Conservation (phyloP, 1,284 basidiomycete species). For the Hemileia vastatrix region DNA sequence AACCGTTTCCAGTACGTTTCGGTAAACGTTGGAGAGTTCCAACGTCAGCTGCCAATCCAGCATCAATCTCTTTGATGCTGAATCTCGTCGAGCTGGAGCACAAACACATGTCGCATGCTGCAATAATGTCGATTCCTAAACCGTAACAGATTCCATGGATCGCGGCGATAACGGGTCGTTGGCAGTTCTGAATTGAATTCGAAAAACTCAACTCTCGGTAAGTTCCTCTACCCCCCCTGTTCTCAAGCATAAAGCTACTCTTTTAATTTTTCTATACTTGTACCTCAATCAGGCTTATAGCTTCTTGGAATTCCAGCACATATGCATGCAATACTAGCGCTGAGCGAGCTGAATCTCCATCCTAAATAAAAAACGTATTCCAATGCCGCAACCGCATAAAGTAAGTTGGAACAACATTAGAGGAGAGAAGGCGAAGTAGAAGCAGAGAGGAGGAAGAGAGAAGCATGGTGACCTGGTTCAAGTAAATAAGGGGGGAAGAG, state of each 20-base stretch:
- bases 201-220: too few species aligned
- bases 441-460: not conserved
- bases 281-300: slow-evolving; percentile 27
- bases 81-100: slow-evolving; percentile 58
- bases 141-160: slow-evolving; percentile 68
- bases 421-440: not conserved
- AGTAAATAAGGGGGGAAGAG: not conserved
- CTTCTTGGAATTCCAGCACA: slow-evolving; percentile 41
- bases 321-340: slow-evolving; percentile 33
- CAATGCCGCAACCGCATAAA: too few species aligned
- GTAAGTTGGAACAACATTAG: slow-evolving; percentile 25
- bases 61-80: slow-evolving; percentile 80
- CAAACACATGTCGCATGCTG: slow-evolving; percentile 71
- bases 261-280: not conserved
- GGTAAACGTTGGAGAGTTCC: slow-evolving; percentile 78
- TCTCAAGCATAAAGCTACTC: too few species aligned
- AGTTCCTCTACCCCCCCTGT: too few species aligned
- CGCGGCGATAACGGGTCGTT: slow-evolving; percentile 75
- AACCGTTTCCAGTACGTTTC: slow-evolving; percentile 68
- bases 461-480: not conserved
- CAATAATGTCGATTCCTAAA: slow-evolving; percentile 62
- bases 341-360: slow-evolving; percentile 35
- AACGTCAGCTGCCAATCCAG: slow-evolving; percentile 81
- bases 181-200: slow-evolving; percentile 56
- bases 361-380: slow-evolving; percentile 20